Base-by-base conservation (phyloP, 768 basidiomycete genomes). In the Pleurotus pulmonarius region DNA sequence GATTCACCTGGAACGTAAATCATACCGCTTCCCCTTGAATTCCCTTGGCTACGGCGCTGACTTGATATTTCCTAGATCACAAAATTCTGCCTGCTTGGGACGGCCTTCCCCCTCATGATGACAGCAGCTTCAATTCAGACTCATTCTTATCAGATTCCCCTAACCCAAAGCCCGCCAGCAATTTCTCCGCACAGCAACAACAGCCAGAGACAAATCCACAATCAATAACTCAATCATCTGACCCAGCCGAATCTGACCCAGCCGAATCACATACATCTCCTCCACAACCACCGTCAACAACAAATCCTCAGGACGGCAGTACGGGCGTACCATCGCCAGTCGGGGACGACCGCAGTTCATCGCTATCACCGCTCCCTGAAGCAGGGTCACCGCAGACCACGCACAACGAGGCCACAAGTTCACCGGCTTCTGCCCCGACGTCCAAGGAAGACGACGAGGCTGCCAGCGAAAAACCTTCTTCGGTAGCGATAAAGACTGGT, bases 281-380 rank as follows among this genome's bases (percentile, higher is more conserved):
- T 57, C 62, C 65, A 53, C 58, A 59, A 39, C 57, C 64, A 39
- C 63, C 67, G 9, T 56, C 65, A 22, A 60, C 62, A 38, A 56
- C 65, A 20, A 64, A 56, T 56, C 63, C 66, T 20, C 58, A 60
- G 34, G 67, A 70, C 65, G 56, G 59, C 48, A 65, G 65, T 49
- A 61, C 66, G 41, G 59, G 65, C 26, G 66, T 70, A 25, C 67
- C 72, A 5, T 38, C 51, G 20, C 18, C 51, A 18, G 18, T 18
- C 16, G 56, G 60, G 24, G 66, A 73, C 40, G 79, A 83, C 70
- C 73, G 73, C 63, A 78, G 74, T 63, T 86, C 84, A 0, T 81
- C 83, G 25, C 71, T 85, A 46, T 83, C 84, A 16, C 83, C 83
- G 22, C 73, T 77, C 0, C 82, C 83, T 29, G 78, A 79, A 45